Conservation (phyloP, 2,329 filamentous ascomycete species). For the Ophiostoma australiae region DNA sequence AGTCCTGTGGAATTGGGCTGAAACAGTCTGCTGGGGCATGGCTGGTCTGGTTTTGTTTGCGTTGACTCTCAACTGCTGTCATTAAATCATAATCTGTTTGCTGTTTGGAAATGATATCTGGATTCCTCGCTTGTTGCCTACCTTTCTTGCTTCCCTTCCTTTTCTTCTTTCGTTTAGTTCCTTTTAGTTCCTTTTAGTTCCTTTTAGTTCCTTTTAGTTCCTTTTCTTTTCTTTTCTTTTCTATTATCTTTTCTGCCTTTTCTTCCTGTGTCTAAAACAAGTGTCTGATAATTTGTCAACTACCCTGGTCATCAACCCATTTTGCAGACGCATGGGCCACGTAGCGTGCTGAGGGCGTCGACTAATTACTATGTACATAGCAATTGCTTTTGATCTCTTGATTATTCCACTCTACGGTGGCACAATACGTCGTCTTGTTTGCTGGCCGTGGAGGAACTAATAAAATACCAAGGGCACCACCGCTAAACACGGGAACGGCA, state of each 20-base stretch:
- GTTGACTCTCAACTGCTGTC: not conserved
- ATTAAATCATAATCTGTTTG: not conserved
- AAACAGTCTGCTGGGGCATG: not conserved
- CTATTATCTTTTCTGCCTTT: not conserved
- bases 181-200: too few relatives aligned
- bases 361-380: too few relatives aligned
- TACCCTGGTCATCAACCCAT: not conserved
- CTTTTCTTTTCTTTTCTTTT: not conserved
- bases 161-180: too few relatives aligned
- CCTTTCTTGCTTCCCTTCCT: not conserved
- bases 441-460: not conserved
- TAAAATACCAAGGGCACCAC: not conserved
- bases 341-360: too few relatives aligned
- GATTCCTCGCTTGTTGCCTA: not conserved
- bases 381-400: too few relatives aligned
- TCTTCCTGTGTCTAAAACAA: not conserved
- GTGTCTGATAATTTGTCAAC: not conserved
- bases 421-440: too few relatives aligned
- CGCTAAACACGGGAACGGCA: conserved; percentile 4
- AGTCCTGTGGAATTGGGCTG: too few relatives aligned
- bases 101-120: not conserved
- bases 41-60: not conserved
- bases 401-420: too few relatives aligned
- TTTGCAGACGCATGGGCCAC: too few relatives aligned
- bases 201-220: too few relatives aligned